phyloP scores from a whole-genome alignment of 768 basidiomycete species.

The Lactifluus piperatus region DNA sequence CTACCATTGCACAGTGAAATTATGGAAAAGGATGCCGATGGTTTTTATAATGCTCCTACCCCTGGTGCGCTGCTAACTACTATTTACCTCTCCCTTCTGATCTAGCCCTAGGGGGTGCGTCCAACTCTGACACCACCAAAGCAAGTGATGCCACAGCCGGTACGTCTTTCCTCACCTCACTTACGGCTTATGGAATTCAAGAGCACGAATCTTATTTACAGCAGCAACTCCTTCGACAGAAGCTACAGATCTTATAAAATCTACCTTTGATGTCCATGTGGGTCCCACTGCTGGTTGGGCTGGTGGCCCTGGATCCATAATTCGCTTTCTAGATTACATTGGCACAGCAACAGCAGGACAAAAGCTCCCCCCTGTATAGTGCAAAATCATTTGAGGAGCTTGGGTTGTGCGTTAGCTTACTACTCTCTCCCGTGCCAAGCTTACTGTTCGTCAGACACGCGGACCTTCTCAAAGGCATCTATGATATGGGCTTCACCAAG shows the following conservation, averaged over 20 bases:
- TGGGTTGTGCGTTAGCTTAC: slow-evolving; percentile 76
- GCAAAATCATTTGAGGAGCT: slow-evolving; percentile 93
- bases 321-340: slow-evolving; percentile 66
- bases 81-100: neutral
- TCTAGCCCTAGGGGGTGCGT: neutral
- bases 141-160: neutral
- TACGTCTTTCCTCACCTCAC: neutral
- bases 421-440: slow-evolving; percentile 34
- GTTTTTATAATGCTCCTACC: slow-evolving; percentile 55
- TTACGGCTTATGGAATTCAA: neutral
- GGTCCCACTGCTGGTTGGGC: slow-evolving; percentile 23
- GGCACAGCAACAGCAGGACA: slow-evolving; percentile 92
- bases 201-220: neutral
- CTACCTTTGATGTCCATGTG: slow-evolving; percentile 79
- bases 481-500: slow-evolving; percentile 92
- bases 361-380: slow-evolving; percentile 92
- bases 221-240: neutral
- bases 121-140: neutral
- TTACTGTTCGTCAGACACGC: slow-evolving; percentile 44
- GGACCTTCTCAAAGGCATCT: slow-evolving; percentile 89
- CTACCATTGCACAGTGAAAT: slow-evolving; percentile 11
- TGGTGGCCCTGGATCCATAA: neutral
- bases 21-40: slow-evolving; percentile 73
- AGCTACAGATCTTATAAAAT: slow-evolving; percentile 60
- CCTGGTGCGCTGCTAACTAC: slow-evolving; percentile 32